Evolutionary conservation across 1,284 basidiomycete genomes (phyloP).

Genomic region (Malassezia furfur): DNA sequence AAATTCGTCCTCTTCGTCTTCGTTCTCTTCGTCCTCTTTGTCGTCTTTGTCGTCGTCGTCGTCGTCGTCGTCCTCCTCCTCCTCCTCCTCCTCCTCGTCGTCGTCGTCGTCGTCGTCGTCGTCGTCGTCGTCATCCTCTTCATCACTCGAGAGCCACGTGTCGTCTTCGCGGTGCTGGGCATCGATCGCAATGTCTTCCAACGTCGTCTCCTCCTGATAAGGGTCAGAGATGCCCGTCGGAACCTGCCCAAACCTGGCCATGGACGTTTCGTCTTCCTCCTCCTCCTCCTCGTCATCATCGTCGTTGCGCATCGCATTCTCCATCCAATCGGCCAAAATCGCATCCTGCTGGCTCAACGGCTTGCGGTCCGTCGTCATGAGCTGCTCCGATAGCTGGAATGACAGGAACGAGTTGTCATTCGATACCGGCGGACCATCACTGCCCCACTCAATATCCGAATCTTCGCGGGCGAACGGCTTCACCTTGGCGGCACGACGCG

Average conservation of each 20-base stretch:
- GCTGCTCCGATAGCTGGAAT: conserved; percentile 1
- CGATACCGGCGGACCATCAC: conserved; percentile 30
- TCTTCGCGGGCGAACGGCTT: conserved; percentile 18
- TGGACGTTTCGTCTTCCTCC: conserved; percentile 3
- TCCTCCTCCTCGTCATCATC: conserved; percentile 9
- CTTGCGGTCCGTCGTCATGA: conserved; percentile 5
- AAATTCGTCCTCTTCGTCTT: neutral
- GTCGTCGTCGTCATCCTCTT: conserved; percentile 20
- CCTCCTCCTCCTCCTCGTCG: conserved; percentile 20
- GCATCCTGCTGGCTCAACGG: conserved; percentile 29
- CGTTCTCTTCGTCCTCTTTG: conserved; percentile 13
- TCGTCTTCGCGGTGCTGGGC: conserved; percentile 7
- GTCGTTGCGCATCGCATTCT: conserved; percentile 26
- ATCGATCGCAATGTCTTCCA: conserved; percentile 18
- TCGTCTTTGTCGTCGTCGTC: conserved; percentile 20
- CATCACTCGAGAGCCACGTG: conserved; percentile 13
- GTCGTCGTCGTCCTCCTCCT: conserved; percentile 18
- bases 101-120: conserved; percentile 8
- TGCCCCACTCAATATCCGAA: conserved; percentile 42
- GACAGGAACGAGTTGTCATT: conserved; percentile 6
- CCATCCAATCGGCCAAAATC: conserved; percentile 41
- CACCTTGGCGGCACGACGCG: conserved; percentile 8
- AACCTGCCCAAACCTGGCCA: neutral
- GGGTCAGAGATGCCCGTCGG: conserved; percentile 3
- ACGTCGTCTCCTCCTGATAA: neutral